phyloP scores from a whole-genome alignment of 345 rosid species.

The Turritis glabra region DNA sequence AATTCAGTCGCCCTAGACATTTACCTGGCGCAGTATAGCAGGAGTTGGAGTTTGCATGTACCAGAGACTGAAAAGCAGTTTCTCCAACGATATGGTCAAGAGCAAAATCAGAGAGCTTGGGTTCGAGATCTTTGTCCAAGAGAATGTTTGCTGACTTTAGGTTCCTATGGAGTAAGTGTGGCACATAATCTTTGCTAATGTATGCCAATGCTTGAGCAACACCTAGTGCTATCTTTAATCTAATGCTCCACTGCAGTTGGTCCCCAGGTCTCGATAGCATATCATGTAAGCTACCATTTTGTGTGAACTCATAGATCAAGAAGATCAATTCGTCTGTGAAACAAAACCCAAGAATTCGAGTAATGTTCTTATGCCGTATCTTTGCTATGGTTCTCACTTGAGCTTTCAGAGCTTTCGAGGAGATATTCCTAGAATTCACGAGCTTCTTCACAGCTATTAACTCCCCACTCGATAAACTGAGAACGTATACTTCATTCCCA shows the following conservation, averaged over 20 bases:
- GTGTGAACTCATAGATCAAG: conserved; percentile 68
- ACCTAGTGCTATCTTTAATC: conserved; percentile 78
- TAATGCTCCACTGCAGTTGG: conserved; percentile 67
- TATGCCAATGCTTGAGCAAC: conserved; percentile 83
- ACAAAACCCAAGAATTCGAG: conserved; percentile 78
- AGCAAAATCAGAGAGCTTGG: conserved; percentile 81
- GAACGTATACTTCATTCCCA: conserved; percentile 54
- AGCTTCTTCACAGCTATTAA: conserved; percentile 76
- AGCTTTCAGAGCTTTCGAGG: conserved; percentile 68
- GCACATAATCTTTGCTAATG: conserved; percentile 76
- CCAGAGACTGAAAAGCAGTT: conserved; percentile 64
- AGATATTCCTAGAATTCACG: conserved; percentile 56
- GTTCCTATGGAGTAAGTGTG: conserved; percentile 78
- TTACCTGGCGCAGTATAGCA: conserved; percentile 88
- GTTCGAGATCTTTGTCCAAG: conserved; percentile 66
- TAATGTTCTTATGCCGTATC: conserved; percentile 78
- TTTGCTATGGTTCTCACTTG: conserved; percentile 86
- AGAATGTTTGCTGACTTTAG: conserved; percentile 76
- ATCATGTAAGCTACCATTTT: conserved; percentile 78
- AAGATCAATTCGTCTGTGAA: conserved; percentile 71
- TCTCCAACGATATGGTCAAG: conserved; percentile 81
- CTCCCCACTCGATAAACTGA: conserved; percentile 78
- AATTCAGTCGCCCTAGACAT: not conserved
- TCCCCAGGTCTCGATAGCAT: conserved; percentile 50
- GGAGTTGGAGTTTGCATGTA: conserved; percentile 55